Evolutionary conservation across 192 early-diverging fungal genomes (phyloP).

Genomic region (Coemansia sp.): DNA sequence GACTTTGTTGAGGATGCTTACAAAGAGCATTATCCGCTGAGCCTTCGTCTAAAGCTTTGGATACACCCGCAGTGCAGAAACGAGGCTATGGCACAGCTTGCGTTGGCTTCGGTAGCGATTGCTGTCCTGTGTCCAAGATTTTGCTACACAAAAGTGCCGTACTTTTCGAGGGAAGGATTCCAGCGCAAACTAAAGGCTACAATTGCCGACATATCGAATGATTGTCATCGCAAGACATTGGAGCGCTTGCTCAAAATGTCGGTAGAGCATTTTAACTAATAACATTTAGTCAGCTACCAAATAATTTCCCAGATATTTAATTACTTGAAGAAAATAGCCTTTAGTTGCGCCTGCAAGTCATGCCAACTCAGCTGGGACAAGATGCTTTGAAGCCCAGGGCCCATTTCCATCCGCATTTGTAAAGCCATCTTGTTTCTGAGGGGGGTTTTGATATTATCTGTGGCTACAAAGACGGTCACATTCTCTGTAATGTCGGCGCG

Average conservation of each 20-base stretch:
- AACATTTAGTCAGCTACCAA: no score
- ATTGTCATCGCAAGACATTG: neutral
- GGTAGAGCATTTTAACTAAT: no score
- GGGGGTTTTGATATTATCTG: neutral
- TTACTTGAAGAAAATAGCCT: no score
- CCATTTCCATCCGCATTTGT: no score
- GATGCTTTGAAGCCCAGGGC: no score
- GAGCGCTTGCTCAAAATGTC: neutral
- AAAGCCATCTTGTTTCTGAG: neutral
- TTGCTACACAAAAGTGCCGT: neutral
- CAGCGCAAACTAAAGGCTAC: neutral
- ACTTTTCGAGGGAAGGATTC: neutral
- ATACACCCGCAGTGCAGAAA: no score
- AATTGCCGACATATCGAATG: neutral
- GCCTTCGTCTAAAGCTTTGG: neutral
- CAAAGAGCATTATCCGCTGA: neutral
- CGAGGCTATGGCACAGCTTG: neutral
- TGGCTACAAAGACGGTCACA: slow-evolving; percentile 38
- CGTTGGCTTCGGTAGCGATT: neutral
- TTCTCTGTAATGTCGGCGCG: slow-evolving; percentile 41
- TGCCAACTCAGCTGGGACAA: no score
- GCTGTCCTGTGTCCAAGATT: neutral
- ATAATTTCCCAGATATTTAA: no score
- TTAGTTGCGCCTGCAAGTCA: no score
- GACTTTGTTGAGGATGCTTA: neutral